phyloP scores from a whole-genome alignment of 139 green algal species.

The Protoeuglena noctilucae region DNA sequence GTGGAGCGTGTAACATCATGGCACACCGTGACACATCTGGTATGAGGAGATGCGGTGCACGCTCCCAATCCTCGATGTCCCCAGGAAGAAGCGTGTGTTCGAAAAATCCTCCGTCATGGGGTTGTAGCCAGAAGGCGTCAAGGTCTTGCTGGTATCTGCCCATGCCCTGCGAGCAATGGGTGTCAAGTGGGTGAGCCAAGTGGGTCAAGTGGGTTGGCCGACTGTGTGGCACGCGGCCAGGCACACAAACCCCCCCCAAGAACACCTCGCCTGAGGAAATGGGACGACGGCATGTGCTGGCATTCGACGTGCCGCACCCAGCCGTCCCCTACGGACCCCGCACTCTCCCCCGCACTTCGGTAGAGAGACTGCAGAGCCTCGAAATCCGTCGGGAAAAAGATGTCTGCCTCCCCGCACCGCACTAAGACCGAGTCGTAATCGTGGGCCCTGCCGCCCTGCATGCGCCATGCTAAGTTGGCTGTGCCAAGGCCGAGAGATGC shows the following conservation, averaged over 20 bases:
- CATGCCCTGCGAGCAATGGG: no score
- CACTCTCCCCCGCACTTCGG: slow-evolving; percentile 8
- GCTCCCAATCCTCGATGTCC: no score
- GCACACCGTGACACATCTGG: no score
- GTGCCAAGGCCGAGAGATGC: not conserved
- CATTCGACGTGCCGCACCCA: not conserved
- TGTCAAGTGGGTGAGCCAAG: no score
- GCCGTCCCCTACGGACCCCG: not conserved
- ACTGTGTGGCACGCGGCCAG: no score
- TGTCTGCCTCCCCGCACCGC: slow-evolving; percentile 55
- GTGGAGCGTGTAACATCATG: no score
- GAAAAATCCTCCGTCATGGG: slow-evolving; percentile 68
- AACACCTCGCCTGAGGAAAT: no score
- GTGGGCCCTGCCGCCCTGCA: no score
- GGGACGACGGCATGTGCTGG: slow-evolving; percentile 15
- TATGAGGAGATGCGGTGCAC: no score
- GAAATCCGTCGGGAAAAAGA: slow-evolving; percentile 87
- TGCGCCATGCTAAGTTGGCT: not conserved
- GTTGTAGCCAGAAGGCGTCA: slow-evolving; percentile 52
- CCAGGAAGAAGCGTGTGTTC: slow-evolving; percentile 63
- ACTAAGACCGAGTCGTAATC: slow-evolving; percentile 31
- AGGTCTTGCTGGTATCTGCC: no score
- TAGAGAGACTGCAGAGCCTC: slow-evolving; percentile 39
- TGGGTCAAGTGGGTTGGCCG: no score
- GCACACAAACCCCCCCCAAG: no score